Percentiles rank a stretch among this genome's conserved stretches.
phyloP scores from a whole-genome alignment of 1,284 basidiomycete species.

The Ustilago curta region DNA sequence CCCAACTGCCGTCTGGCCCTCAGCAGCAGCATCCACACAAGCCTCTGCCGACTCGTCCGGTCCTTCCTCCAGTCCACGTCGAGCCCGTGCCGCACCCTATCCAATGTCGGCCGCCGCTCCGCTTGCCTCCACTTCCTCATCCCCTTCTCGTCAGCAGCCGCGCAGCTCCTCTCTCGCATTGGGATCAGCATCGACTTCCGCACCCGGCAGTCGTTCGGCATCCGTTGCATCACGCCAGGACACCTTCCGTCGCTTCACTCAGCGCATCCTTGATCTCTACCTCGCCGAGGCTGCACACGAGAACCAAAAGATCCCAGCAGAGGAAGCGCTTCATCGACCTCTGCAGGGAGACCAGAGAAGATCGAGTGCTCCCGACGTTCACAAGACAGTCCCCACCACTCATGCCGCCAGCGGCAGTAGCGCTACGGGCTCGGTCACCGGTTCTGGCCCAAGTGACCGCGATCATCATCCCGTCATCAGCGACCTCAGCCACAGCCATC shows the following conservation, averaged over 20 bases:
- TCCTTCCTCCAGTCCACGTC: slow-evolving; percentile 19
- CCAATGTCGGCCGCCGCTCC: slow-evolving; percentile 42
- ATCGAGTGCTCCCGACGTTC: slow-evolving; percentile 18
- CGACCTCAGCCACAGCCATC: slow-evolving; percentile 22
- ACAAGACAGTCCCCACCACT: slow-evolving; percentile 7
- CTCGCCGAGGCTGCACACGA: slow-evolving; percentile 54
- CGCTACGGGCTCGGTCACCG: background rate
- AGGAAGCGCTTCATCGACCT: slow-evolving; percentile 15
- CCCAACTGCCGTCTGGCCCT: slow-evolving; percentile 50
- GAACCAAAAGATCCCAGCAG: slow-evolving; percentile 22
- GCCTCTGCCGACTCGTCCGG: slow-evolving; percentile 6
- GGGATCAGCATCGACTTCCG: slow-evolving; percentile 10
- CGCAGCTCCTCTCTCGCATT: slow-evolving; percentile 18
- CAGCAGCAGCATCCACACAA: slow-evolving; percentile 4
- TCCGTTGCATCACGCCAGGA: slow-evolving; percentile 35
- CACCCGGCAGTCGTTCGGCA: slow-evolving; percentile 31
- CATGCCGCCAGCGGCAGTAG: background rate
- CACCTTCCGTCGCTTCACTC: slow-evolving; percentile 53
- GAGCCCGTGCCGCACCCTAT: slow-evolving; percentile 52
- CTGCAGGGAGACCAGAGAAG: slow-evolving; percentile 17
- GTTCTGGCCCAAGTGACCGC: background rate
- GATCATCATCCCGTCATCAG: slow-evolving; percentile 18
- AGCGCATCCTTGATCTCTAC: slow-evolving; percentile 63
- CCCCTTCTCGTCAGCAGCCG: slow-evolving; percentile 26
- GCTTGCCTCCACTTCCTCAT: slow-evolving; percentile 10